These are phyloP conservation scores for Staphylotrichum longicolle DNA, from an alignment of 495 filamentous ascomycete genomes.

Conservation along the genomic window DNA sequence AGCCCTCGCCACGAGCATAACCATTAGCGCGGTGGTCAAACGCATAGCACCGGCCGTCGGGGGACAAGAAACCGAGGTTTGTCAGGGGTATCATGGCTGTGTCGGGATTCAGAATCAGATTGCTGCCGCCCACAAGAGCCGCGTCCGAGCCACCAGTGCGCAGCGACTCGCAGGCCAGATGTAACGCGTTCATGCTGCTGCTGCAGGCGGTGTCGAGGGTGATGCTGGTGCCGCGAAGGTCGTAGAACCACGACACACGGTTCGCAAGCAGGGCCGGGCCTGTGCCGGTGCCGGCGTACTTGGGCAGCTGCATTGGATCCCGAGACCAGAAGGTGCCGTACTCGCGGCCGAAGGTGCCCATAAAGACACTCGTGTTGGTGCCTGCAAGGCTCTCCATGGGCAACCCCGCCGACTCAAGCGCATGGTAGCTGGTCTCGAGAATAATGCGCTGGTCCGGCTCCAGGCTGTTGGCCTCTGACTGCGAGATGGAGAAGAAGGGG, in stretches of 20 bases:
- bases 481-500: too few relatives aligned
- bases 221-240: conserved; percentile 48
- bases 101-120: conserved; percentile 11
- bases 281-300: background rate
- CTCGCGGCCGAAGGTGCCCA: too few relatives aligned
- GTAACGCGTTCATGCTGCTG: conserved; percentile 49
- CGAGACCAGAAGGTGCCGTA: too few relatives aligned
- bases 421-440: too few relatives aligned
- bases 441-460: too few relatives aligned
- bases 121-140: conserved; percentile 42
- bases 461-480: too few relatives aligned
- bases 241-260: conserved; percentile 50
- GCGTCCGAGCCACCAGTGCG: conserved; percentile 36
- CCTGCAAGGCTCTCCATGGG: too few relatives aligned
- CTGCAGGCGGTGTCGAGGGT: conserved; percentile 56
- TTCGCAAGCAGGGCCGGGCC: conserved; percentile 44
- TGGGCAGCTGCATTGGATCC: too few relatives aligned
- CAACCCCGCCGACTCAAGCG: too few relatives aligned
- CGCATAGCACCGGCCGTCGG: background rate
- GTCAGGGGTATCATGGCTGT: too few relatives aligned
- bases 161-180: conserved; percentile 51
- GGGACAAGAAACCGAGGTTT: background rate
- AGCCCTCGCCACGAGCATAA: conserved; percentile 41
- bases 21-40: conserved; percentile 35
- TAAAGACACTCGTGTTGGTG: too few relatives aligned